Base-by-base conservation (phyloP, 2,329 filamentous ascomycete genomes). In the Blastomyces parvus region DNA sequence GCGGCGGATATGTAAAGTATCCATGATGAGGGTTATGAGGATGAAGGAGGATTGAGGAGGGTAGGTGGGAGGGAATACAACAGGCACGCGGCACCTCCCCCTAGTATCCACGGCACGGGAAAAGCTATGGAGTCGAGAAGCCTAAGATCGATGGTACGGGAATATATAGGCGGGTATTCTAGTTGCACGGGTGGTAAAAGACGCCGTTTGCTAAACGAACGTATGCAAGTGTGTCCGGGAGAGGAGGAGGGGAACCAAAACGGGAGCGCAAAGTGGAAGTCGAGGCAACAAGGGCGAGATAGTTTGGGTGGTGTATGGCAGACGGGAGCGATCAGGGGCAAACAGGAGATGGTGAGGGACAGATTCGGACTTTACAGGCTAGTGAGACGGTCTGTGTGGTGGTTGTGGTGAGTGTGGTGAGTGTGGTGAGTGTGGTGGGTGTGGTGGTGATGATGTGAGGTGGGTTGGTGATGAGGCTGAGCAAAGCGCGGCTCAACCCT, bases 1-100 rank as follows among this genome's bases (percentile, higher is more conserved):
- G 74, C 93, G 86, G 77, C 87, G 88, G 70, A 96, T 72, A 61
- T 75, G 74, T 65, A 71, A 70, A 53, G 71, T 66, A 60, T 79
- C 77, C 77, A 79, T 80, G 61, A 60, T 65, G 58, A 22, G 13
- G 33, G 6, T 11, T 2, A 5, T 40, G 27, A 36, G 27, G 2
- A 13, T 42, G 30, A 6, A 6, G 30, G 8, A 6, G 30, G 22
- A 58, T 9, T 8, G 42, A 33, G 58, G n/a, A n/a, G n/a, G n/a
- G n/a, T n/a, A n/a, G 46, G 58, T 33, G 8, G 27, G 17, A 1
- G 30, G 14, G 44, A 38, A 27, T 25, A n/a, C 36, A 6, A 30
- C 27, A 9, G 40, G 57, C 38, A 33, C 57, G 33, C 57, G 40
- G 25, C 7, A 40, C 57, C 22, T 44, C 13, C 57, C 57, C 53